These are phyloP conservation scores for Xylariales sp. DNA, from an alignment of 2,329 filamentous ascomycete genomes.

Conservation along the genomic window DNA sequence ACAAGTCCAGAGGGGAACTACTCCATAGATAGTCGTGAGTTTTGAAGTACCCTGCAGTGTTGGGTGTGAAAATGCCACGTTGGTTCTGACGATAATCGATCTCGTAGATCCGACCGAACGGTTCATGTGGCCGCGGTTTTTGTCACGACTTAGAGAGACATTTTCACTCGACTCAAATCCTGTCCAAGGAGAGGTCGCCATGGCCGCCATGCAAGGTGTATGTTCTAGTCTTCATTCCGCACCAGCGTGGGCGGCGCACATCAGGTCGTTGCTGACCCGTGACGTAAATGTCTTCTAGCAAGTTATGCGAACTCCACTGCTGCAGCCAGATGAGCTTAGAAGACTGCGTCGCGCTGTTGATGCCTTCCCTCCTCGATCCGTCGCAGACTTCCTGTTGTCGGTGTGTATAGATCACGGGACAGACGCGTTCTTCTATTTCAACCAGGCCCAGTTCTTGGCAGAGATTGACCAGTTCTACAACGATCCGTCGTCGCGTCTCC, in stretches of 20 bases:
- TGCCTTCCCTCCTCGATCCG: conserved; percentile 18
- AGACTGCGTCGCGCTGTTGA: conserved; percentile 17
- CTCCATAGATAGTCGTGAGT: conserved; percentile 5
- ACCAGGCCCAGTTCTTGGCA: conserved; percentile 17
- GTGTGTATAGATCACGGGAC: conserved; percentile 22
- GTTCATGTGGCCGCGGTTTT: conserved; percentile 22
- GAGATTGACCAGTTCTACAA: conserved; percentile 22
- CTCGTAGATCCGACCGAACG: conserved; percentile 11
- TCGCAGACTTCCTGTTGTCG: conserved; percentile 23
- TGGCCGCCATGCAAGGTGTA: conserved; percentile 5
- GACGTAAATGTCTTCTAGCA: too few species aligned
- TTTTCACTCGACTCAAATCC: conserved; percentile 19
- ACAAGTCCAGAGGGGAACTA: conserved; percentile 6
- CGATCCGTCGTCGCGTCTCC: conserved; percentile 11
- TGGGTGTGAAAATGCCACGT: background rate
- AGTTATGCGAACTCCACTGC: conserved; percentile 8
- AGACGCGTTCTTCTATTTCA: conserved; percentile 25
- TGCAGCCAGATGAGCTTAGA: conserved; percentile 12
- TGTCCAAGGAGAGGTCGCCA: conserved; percentile 13
- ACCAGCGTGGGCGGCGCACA: too few species aligned
- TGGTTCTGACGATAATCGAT: background rate
- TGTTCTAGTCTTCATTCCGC: background rate
- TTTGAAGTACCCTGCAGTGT: background rate
- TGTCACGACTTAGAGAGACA: conserved; percentile 19
- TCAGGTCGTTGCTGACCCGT: too few species aligned